Conservation (phyloP, 2,329 filamentous ascomycete species). For the Colletotrichum sp. region DNA sequence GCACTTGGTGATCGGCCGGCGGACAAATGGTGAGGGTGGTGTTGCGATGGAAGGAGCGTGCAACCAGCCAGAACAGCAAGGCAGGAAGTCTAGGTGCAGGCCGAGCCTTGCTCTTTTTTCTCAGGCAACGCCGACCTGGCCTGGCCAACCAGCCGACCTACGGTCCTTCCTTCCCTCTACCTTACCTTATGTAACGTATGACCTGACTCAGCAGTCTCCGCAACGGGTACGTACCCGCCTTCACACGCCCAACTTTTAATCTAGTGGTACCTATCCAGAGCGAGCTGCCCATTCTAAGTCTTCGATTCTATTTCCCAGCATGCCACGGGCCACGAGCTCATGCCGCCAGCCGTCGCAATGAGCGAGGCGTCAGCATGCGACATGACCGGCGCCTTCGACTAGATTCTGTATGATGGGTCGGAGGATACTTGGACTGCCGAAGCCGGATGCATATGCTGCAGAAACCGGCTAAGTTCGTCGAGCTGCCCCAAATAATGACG, state of each 20-base stretch:
- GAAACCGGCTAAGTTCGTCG: neutral
- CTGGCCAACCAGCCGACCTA: neutral
- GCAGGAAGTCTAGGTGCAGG: conserved; percentile 13
- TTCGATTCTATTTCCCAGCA: neutral
- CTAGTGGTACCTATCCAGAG: neutral
- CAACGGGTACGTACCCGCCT: neutral
- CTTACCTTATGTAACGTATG: neutral
- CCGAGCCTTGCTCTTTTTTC: conserved; percentile 14
- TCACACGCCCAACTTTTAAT: neutral
- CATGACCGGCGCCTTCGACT: neutral
- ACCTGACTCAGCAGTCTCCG: neutral
- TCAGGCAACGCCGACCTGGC: neutral
- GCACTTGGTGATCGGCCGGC: neutral
- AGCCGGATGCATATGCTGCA: neutral
- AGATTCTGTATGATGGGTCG: neutral
- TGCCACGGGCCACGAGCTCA: neutral
- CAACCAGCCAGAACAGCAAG: conserved; percentile 1
- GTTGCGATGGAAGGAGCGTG: conserved; percentile 11
- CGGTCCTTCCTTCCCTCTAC: neutral
- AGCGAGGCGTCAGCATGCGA: neutral
- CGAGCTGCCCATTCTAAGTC: neutral
- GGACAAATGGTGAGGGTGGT: neutral
- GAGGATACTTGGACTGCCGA: neutral
- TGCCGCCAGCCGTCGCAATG: neutral
- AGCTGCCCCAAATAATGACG: neutral